phyloP scores from a whole-genome alignment of 1,284 basidiomycete species.

The Cryptococcus sp. region DNA sequence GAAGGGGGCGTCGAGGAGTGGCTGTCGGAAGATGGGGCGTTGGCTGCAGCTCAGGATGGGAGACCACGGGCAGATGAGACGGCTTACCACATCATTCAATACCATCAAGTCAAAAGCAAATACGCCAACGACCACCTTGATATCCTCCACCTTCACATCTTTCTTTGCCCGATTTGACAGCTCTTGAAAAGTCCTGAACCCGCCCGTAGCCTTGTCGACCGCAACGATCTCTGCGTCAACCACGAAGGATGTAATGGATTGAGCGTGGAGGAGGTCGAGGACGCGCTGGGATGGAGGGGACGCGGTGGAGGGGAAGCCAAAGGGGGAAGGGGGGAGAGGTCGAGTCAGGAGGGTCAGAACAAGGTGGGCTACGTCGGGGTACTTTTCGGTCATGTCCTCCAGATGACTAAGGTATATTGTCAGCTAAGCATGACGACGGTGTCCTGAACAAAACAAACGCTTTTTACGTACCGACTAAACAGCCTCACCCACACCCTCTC shows the following conservation, averaged over 20 bases:
- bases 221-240: conserved; percentile 96
- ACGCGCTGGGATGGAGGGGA: conserved; percentile 25
- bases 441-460: background rate
- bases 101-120: conserved; percentile 95
- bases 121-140: conserved; percentile 90
- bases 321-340: conserved; percentile 38
- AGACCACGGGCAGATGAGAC: too few species aligned
- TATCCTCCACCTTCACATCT: conserved; percentile 93
- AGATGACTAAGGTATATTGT: conserved; percentile 57
- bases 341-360: conserved; percentile 50
- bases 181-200: conserved; percentile 95
- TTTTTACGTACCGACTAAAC: conserved; percentile 61
- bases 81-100: conserved; percentile 81
- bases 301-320: conserved; percentile 30
- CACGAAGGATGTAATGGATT: conserved; percentile 69
- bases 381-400: conserved; percentile 91
- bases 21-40: conserved; percentile 49
- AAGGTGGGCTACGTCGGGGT: conserved; percentile 75
- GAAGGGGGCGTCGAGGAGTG: conserved; percentile 68
- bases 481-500: conserved; percentile 59
- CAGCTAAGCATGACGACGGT: background rate
- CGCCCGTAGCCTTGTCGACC: conserved; percentile 77
- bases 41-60: background rate
- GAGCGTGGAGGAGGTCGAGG: conserved; percentile 28
- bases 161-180: conserved; percentile 92